Evolutionary conservation across 108 stramenopile species (phyloP).

Genomic region (Chaetoceros muelleri): DNA sequence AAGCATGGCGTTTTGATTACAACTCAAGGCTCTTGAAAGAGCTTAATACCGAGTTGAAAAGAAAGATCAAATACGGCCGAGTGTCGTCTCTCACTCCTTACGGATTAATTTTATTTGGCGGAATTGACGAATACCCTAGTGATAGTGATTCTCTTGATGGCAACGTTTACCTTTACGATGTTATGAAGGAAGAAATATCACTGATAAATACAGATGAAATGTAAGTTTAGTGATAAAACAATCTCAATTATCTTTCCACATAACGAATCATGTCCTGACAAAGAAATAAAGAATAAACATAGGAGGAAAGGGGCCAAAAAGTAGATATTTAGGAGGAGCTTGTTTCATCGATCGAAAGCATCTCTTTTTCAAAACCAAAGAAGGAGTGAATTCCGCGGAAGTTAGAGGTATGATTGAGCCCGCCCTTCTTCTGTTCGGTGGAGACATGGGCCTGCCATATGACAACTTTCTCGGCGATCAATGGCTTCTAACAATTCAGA

Average conservation of each 20-base stretch:
- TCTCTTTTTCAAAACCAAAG: neutral
- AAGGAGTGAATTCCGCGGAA: no score
- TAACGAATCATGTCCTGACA: no score
- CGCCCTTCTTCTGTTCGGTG: neutral
- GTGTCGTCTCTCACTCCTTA: neutral
- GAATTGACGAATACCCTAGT: neutral
- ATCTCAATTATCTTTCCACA: no score
- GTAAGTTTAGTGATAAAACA: no score
- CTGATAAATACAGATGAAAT: no score
- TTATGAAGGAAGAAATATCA: neutral
- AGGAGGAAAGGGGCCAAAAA: no score
- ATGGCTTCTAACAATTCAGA: neutral
- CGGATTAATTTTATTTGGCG: neutral
- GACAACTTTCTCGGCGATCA: neutral
- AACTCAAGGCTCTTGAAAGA: conserved; percentile 11
- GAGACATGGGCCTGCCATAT: neutral
- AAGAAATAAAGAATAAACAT: no score
- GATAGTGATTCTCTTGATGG: neutral
- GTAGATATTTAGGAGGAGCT: no score
- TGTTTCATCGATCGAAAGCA: no score
- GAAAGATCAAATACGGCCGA: neutral
- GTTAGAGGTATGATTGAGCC: neutral
- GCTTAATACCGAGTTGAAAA: conserved; percentile 2
- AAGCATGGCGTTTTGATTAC: conserved; percentile 25
- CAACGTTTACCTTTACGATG: neutral